Conservation (phyloP, 164 flowering plant species). For the Magnolia sinica region DNA sequence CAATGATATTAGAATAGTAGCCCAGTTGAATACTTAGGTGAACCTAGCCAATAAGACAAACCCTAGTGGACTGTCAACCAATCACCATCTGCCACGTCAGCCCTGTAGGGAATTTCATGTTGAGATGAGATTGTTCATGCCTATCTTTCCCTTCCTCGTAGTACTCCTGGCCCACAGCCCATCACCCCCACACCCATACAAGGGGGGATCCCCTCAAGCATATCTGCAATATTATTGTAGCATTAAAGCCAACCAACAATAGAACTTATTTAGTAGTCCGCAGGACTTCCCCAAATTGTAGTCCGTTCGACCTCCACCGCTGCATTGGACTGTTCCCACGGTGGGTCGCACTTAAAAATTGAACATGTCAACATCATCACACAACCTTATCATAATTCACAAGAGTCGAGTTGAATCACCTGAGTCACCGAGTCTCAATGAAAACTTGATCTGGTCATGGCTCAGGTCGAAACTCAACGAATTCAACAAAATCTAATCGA, state of each 20-base stretch:
- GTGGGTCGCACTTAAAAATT: too few relatives aligned
- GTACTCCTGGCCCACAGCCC: not conserved
- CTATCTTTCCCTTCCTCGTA: conserved; percentile 1
- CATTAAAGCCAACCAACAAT: conserved; percentile 17
- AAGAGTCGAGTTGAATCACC: too few relatives aligned
- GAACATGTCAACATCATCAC: too few relatives aligned
- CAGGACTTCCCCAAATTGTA: not conserved
- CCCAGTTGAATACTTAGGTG: not conserved
- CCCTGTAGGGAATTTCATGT: conserved; percentile 7
- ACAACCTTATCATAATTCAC: too few relatives aligned
- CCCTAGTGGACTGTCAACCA: not conserved
- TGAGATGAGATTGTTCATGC: conserved; percentile 3
- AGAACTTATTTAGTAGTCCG: not conserved
- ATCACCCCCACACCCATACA: conserved; percentile 2
- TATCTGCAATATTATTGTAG: conserved; percentile 22
- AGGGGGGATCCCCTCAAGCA: not conserved
- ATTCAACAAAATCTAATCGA: too few relatives aligned
- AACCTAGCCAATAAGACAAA: conserved; percentile 13
- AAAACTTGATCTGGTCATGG: too few relatives aligned
- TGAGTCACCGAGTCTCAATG: too few relatives aligned
- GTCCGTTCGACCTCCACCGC: too few relatives aligned
- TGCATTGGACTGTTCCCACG: too few relatives aligned
- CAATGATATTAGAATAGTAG: not conserved
- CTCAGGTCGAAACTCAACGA: too few relatives aligned
- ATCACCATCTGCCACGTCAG: not conserved